These are phyloP conservation scores for Solanum sejunctum DNA, from an alignment of 257 asterid genomes.

Conservation along the genomic window DNA sequence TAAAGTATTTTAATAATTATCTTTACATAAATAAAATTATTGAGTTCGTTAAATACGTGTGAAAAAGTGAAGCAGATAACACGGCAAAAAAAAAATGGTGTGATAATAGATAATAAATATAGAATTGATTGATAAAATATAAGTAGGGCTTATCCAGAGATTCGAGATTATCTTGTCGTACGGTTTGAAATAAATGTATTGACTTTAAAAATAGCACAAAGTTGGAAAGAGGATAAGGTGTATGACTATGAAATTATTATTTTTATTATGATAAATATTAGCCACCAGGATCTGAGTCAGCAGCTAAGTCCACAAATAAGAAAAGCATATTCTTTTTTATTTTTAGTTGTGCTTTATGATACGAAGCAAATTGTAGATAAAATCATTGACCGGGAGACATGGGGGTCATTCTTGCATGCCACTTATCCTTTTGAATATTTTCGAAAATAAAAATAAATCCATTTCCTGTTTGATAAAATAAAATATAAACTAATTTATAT, in stretches of 20 bases:
- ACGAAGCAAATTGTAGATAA: not conserved
- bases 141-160: conserved; percentile 37
- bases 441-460: no score
- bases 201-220: conserved; percentile 18
- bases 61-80: not conserved
- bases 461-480: no score
- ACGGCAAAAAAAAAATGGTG: not conserved
- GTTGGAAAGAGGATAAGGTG: conserved; percentile 36
- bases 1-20: not conserved
- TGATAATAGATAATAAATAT: no score
- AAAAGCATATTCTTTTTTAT: not conserved
- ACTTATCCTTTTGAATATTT: not conserved
- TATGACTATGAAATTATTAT: not conserved
- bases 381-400: not conserved
- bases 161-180: conserved; percentile 43
- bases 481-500: no score
- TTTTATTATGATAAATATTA: not conserved
- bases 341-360: not conserved
- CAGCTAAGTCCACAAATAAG: not conserved
- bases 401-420: not conserved
- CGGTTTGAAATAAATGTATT: conserved; percentile 37
- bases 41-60: not conserved
- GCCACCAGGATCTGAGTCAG: conserved; percentile 46
- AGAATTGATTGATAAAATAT: no score
- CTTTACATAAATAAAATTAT: not conserved